phyloP scores from a whole-genome alignment of 495 filamentous ascomycete species.

The Penicillium steckii region DNA sequence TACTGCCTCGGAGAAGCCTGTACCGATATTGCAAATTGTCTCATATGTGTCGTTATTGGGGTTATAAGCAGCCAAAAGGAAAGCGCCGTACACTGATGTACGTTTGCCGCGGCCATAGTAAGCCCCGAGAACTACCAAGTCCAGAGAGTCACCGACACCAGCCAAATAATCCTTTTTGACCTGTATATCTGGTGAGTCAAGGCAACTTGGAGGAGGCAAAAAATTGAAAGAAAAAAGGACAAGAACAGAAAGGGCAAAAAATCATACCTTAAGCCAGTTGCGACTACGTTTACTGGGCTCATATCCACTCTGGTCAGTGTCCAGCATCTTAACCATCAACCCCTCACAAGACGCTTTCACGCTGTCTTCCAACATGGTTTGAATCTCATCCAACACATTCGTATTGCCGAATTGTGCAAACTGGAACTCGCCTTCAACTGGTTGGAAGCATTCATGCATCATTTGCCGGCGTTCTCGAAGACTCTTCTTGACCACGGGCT shows the following conservation, averaged over 20 bases:
- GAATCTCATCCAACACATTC: conserved; percentile 89
- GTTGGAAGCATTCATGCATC: conserved; percentile 68
- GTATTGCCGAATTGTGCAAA: conserved; percentile 88
- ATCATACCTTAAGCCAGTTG: conserved; percentile 90
- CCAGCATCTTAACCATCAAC: conserved; percentile 98
- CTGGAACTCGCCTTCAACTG: conserved; percentile 83
- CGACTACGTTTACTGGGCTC: conserved; percentile 92
- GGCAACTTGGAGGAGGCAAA: too few relatives aligned
- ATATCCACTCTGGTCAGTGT: conserved; percentile 86
- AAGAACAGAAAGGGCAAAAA: neutral
- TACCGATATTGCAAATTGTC: conserved; percentile 97
- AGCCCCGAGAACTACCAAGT: conserved; percentile 92
- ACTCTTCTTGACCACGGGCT: conserved; percentile 80
- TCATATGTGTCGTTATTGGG: conserved; percentile 74
- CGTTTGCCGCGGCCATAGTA: conserved; percentile 95
- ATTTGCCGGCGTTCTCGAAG: conserved; percentile 81
- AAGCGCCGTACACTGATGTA: conserved; percentile 91
- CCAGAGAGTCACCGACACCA: conserved; percentile 91
- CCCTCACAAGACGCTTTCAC: conserved; percentile 96
- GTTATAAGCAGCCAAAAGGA: conserved; percentile 94
- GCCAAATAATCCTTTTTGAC: conserved; percentile 97
- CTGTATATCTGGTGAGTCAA: conserved; percentile 33
- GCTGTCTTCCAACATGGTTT: conserved; percentile 84
- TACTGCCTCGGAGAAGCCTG: conserved; percentile 86
- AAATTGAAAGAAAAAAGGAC: too few relatives aligned